Percentiles rank a stretch among this genome's conserved stretches.
Conservation (phyloP, 2,329 filamentous ascomycete species). For the Aotearoamyces nothofagi region DNA sequence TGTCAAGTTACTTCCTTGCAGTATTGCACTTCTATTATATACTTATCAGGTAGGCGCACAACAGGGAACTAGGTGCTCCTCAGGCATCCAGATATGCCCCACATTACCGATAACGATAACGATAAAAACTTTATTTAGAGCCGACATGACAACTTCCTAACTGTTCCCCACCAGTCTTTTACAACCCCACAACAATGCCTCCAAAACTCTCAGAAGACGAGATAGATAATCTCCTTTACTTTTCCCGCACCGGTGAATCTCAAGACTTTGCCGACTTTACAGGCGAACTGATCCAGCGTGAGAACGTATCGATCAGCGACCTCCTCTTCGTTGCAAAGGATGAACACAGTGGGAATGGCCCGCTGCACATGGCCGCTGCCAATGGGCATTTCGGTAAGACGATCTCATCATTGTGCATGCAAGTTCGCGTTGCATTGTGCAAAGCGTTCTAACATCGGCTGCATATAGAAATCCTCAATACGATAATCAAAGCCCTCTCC, state of each 20-base stretch:
- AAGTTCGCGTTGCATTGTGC: not conserved
- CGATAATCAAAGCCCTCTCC: conserved; percentile 27
- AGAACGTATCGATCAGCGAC: conserved; percentile 40
- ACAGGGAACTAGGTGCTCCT: too few species aligned
- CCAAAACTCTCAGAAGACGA: conserved; percentile 53
- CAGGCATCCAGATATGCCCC: too few species aligned
- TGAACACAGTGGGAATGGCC: conserved; percentile 59
- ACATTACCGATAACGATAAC: too few species aligned
- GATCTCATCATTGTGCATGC: not conserved
- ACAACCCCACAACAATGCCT: too few species aligned
- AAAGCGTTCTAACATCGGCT: too few species aligned
- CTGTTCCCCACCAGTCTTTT: too few species aligned
- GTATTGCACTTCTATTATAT: too few species aligned
- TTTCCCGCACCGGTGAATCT: conserved; percentile 64
- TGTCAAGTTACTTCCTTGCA: too few species aligned
- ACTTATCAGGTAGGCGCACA: too few species aligned
- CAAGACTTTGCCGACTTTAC: conserved; percentile 48
- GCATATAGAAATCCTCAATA: conserved; percentile 28
- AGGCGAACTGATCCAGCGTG: conserved; percentile 41
- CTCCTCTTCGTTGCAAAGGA: conserved; percentile 60
- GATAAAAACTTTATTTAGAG: too few species aligned
- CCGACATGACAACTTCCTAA: too few species aligned
- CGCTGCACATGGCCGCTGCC: conserved; percentile 80
- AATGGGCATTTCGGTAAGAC: conserved; percentile 69
- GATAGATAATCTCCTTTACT: conserved; percentile 85